These are phyloP conservation scores for Groenewaldozyma tartarivorans DNA, from an alignment of 805 yeast species.

Conservation along the genomic window DNA sequence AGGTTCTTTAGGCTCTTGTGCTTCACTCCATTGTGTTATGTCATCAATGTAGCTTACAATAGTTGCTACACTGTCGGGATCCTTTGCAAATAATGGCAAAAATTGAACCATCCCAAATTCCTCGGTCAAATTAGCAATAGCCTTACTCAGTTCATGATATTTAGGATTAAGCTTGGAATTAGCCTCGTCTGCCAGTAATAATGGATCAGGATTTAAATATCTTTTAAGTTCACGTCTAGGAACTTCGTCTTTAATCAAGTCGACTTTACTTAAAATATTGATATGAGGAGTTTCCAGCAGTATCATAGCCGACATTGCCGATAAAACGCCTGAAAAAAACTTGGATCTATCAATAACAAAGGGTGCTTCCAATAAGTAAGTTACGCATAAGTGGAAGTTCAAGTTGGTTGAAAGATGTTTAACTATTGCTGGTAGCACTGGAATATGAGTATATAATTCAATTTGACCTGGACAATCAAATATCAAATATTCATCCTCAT, in stretches of 20 bases:
- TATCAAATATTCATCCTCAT: constrained; percentile 83
- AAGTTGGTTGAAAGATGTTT: constrained; percentile 71
- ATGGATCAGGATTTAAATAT: constrained; percentile 86
- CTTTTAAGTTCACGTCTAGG: constrained; percentile 70
- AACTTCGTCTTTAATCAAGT: constrained; percentile 70
- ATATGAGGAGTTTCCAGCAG: constrained; percentile 90
- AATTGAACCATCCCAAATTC: constrained; percentile 99
- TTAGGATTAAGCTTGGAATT: constrained; percentile 47
- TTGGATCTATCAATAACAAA: constrained; percentile 85
- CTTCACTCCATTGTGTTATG: constrained; percentile 94
- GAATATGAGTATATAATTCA: constrained; percentile 88
- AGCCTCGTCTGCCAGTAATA: constrained; percentile 48
- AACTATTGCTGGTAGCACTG: constrained; percentile 82
- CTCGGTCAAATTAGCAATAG: constrained; percentile 85
- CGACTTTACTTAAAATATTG: constrained; percentile 79
- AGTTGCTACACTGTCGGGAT: constrained; percentile 65
- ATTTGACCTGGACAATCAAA: constrained; percentile 98
- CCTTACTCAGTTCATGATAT: constrained; percentile 61
- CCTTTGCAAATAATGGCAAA: constrained; percentile 74
- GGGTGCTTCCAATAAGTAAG: constrained; percentile 88
- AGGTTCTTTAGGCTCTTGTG: constrained; percentile 96
- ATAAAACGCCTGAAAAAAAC: constrained; percentile 88
- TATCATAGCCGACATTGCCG: constrained; percentile 99
- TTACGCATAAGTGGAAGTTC: constrained; percentile 84
- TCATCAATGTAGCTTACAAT: constrained; percentile 91